A percentile compares a stretch with the other conserved stretches of the same genome.
Evolutionary conservation across 2,329 filamentous ascomycete genomes (phyloP).

Genomic region (Diaporthe vaccinii): DNA sequence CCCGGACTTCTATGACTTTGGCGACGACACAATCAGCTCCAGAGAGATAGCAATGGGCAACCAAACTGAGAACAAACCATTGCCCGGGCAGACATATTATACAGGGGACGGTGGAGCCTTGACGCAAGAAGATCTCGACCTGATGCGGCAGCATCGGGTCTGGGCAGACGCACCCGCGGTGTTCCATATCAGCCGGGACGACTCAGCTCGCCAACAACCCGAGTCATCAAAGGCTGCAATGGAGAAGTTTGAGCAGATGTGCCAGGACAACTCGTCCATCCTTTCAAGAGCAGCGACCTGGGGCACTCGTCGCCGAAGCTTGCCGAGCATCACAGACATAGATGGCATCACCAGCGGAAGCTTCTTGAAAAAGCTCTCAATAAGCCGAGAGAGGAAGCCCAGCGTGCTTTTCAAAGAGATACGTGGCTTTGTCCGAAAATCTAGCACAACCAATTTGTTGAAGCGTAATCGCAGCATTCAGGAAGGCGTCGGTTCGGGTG

Average conservation of each 20-base stretch:
- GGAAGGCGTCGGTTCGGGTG: slow-evolving; percentile 51
- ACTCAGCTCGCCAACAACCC: slow-evolving; percentile 58
- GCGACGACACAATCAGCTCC: slow-evolving; percentile 54
- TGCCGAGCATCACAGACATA: slow-evolving; percentile 70
- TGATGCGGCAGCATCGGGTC: slow-evolving; percentile 62
- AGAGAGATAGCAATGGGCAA: slow-evolving; percentile 60
- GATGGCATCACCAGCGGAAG: slow-evolving; percentile 72
- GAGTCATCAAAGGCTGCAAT: slow-evolving; percentile 68
- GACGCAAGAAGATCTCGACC: slow-evolving; percentile 61
- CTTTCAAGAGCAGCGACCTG: slow-evolving; percentile 76
- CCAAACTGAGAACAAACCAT: slow-evolving; percentile 63
- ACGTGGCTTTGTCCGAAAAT: slow-evolving; percentile 63
- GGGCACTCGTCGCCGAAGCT: slow-evolving; percentile 76
- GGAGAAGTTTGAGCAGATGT: slow-evolving; percentile 64
- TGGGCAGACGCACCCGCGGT: slow-evolving; percentile 65
- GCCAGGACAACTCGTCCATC: slow-evolving; percentile 69
- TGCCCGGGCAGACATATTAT: slow-evolving; percentile 66
- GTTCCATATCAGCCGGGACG: slow-evolving; percentile 57
- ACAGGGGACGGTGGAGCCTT: slow-evolving; percentile 56
- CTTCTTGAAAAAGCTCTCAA: slow-evolving; percentile 73
- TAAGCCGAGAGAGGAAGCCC: slow-evolving; percentile 65
- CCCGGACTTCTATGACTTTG: slow-evolving; percentile 39
- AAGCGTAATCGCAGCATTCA: slow-evolving; percentile 63
- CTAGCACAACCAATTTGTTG: slow-evolving; percentile 58
- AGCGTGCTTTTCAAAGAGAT: slow-evolving; percentile 69